Evolutionary conservation across 805 yeast species (phyloP).

Genomic region (Lachancea fermentati): DNA sequence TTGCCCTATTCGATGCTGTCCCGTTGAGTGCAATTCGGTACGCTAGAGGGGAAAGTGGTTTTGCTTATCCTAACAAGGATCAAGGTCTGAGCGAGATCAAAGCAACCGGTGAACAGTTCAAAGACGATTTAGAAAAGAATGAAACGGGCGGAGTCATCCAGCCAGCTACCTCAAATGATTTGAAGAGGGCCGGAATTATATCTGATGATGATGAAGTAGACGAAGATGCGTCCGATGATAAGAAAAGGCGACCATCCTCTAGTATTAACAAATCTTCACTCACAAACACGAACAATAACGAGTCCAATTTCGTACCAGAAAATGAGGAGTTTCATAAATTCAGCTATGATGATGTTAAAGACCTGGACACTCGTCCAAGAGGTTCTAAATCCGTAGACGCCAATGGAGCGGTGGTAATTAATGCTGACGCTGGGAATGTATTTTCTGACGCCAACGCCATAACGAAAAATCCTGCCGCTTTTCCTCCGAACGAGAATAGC

Average conservation of each 20-base stretch:
- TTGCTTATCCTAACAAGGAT: constrained; percentile 55
- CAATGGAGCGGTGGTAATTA: constrained; percentile 15
- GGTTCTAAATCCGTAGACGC: constrained; percentile 3
- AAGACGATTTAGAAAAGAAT: constrained; percentile 18
- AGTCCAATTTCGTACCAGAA: constrained; percentile 28
- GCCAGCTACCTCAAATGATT: constrained; percentile 26
- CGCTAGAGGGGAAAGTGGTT: constrained; percentile 36
- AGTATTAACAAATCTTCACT: constrained; percentile 5
- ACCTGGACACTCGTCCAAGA: constrained; percentile 9
- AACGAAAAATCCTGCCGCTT: constrained; percentile 18
- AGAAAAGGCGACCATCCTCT: constrained; percentile 5
- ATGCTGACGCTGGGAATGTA: constrained; percentile 24
- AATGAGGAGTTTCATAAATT: constrained; percentile 24
- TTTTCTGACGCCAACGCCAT: constrained; percentile 22
- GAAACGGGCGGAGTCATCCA: constrained; percentile 26
- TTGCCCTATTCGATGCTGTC: constrained; percentile 60
- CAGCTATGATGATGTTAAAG: constrained; percentile 21
- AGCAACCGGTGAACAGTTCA: constrained; percentile 40
- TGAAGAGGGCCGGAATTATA: constrained; percentile 27
- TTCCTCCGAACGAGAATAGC: constrained; percentile 22
- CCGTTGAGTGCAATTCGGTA: constrained; percentile 52
- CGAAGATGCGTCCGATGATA: constrained; percentile 4
- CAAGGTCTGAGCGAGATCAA: constrained; percentile 58
- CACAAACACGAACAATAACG: constrained; percentile 9
- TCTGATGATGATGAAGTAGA: constrained; percentile 13